A percentile compares a stretch with the other conserved stretches of the same genome.
These are phyloP conservation scores for Juglanconis oblonga DNA, from an alignment of 2,329 filamentous ascomycete species.

Conservation along the genomic window DNA sequence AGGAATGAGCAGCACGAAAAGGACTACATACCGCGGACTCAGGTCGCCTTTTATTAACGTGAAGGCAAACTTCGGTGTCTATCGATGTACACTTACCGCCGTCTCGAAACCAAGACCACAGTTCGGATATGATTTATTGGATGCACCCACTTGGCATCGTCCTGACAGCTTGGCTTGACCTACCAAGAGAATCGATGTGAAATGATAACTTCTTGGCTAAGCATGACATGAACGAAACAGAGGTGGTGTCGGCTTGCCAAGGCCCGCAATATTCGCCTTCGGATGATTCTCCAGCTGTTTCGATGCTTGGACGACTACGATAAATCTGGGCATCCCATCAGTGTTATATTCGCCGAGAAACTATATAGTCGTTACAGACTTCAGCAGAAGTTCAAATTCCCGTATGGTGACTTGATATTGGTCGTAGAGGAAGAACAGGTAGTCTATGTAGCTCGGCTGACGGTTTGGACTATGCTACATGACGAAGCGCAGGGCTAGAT, in stretches of 20 bases:
- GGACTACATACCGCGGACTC: not conserved
- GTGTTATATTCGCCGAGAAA: no score
- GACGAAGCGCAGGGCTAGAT: no score
- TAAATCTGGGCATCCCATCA: not conserved
- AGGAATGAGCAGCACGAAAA: not conserved
- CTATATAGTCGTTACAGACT: not conserved
- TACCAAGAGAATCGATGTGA: constrained; percentile 1
- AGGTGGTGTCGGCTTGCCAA: constrained; percentile 13
- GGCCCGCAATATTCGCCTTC: constrained; percentile 9
- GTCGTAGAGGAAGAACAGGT: no score
- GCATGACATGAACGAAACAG: constrained; percentile 6
- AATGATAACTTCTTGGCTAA: constrained; percentile 2
- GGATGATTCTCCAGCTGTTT: constrained; percentile 14
- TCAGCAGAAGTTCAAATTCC: not conserved
- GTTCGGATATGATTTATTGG: not conserved
- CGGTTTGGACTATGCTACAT: no score
- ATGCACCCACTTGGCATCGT: not conserved
- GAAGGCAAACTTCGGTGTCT: not conserved
- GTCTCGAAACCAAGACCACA: not conserved
- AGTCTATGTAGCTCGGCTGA: no score
- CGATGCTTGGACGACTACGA: constrained; percentile 11
- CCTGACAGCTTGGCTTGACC: not conserved
- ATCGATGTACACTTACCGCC: no score
- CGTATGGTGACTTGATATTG: no score
- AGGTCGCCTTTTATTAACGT: not conserved